Evolutionary conservation across 192 early-diverging fungal genomes (phyloP).

Genomic region (Coemansia sp.): DNA sequence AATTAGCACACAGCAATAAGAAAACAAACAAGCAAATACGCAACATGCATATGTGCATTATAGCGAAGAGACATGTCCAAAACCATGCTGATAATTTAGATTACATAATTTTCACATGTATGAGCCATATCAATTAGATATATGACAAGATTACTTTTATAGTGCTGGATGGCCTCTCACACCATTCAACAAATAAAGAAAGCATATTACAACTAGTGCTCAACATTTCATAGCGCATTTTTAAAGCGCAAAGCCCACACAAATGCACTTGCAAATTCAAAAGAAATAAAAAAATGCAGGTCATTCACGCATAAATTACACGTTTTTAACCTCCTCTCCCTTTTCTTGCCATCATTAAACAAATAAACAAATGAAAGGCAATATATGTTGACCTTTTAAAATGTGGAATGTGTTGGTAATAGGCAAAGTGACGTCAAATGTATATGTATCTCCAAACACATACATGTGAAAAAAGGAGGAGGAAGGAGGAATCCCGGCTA

Average conservation of each 20-base stretch:
- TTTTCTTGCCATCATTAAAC: no score
- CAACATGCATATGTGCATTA: background rate
- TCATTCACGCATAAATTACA: constrained; percentile 7
- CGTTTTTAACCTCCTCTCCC: background rate
- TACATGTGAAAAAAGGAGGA: background rate
- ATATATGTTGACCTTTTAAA: constrained; percentile 3
- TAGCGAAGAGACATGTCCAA: background rate
- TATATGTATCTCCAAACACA: background rate
- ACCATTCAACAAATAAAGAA: no score
- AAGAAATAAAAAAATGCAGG: background rate
- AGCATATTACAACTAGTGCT: no score
- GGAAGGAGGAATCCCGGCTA: no score
- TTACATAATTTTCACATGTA: no score
- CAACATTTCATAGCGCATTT: background rate
- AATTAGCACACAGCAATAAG: constrained; percentile 8
- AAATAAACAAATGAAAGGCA: background rate
- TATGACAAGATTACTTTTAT: no score
- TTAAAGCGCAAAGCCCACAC: background rate
- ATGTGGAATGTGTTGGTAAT: background rate
- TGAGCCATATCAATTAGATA: no score
- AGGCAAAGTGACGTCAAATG: constrained; percentile 1
- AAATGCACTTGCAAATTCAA: background rate
- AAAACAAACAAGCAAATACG: background rate
- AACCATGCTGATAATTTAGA: no score
- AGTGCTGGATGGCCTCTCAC: no score